Percentiles rank a stretch among this genome's conserved stretches.
Conservation (phyloP, 1,284 basidiomycete species). For the Fomitiporia mediterranea region DNA sequence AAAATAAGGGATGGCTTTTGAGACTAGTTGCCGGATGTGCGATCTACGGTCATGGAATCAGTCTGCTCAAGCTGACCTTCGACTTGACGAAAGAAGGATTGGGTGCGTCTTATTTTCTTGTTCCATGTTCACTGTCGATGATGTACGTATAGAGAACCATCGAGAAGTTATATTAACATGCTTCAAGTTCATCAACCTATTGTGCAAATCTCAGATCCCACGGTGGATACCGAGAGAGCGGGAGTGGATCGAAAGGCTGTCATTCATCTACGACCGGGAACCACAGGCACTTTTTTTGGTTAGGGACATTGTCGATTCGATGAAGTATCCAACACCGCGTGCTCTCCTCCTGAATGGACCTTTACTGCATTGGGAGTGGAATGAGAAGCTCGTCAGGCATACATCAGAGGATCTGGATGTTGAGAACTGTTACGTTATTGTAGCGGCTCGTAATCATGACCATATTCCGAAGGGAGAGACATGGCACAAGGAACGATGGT, state of each 20-base stretch:
- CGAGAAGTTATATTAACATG: background rate
- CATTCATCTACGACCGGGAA: slow-evolving; percentile 90
- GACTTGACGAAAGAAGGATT: slow-evolving; percentile 87
- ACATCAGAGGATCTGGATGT: no score
- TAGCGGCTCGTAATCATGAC: slow-evolving; percentile 48
- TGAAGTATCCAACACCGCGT: slow-evolving; percentile 78
- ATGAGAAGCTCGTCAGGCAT: no score
- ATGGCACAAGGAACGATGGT: no score
- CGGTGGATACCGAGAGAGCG: slow-evolving; percentile 62
- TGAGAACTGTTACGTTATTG: no score
- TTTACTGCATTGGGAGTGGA: slow-evolving; percentile 72
- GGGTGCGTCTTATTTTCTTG: slow-evolving; percentile 53
- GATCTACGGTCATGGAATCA: slow-evolving; percentile 76
- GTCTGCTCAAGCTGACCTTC: slow-evolving; percentile 83
- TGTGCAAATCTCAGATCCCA: no score
- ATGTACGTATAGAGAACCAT: background rate
- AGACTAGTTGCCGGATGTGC: slow-evolving; percentile 72
- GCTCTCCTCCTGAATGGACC: slow-evolving; percentile 76
- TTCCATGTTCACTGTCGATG: slow-evolving; percentile 9
- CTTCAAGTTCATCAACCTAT: no score
- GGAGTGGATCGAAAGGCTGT: slow-evolving; percentile 66
- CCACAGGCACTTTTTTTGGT: slow-evolving; percentile 77
- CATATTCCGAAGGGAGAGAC: slow-evolving; percentile 40
- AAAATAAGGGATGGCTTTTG: no score
- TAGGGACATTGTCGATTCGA: slow-evolving; percentile 70